A percentile compares a stretch with the other conserved stretches of the same genome.
Evolutionary conservation across 2,329 filamentous ascomycete genomes (phyloP).

Genomic region (Penicillium fuscoglaucum): DNA sequence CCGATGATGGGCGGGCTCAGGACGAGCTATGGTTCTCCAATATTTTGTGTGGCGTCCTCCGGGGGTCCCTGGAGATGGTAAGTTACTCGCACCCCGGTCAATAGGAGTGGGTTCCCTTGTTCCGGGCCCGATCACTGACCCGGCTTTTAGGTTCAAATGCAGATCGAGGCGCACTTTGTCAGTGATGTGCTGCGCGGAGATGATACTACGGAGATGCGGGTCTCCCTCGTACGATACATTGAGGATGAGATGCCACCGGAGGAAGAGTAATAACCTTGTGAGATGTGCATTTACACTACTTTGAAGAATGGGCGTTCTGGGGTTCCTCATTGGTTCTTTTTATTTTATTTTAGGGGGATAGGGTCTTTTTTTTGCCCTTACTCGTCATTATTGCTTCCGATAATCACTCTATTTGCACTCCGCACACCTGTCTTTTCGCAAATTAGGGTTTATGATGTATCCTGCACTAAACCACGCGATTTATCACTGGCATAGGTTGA

Average conservation of each 20-base stretch:
- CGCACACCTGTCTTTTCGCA: constrained; percentile 1
- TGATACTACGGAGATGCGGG: constrained; percentile 95
- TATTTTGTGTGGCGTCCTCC: constrained; percentile 87
- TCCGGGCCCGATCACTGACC: constrained; percentile 23
- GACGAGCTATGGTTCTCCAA: constrained; percentile 99
- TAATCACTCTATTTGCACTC: not conserved
- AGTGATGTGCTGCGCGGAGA: constrained; percentile 91
- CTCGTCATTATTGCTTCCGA: not conserved
- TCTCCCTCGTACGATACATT: constrained; percentile 88
- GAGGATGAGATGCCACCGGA: constrained; percentile 97
- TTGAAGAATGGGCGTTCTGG: constrained; percentile 9
- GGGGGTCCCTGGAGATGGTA: constrained; percentile 95
- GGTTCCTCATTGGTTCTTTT: not conserved
- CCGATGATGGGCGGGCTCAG: constrained; percentile 91
- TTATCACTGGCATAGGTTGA: constrained; percentile 18
- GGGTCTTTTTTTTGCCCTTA: not conserved
- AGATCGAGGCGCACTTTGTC: constrained; percentile 94
- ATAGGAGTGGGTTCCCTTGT: constrained; percentile 13
- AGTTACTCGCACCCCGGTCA: constrained; percentile 20
- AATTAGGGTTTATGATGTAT: constrained; percentile 29
- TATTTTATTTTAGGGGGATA: not conserved
- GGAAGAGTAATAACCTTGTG: constrained; percentile 69
- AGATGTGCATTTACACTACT: constrained; percentile 8
- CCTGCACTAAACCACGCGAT: constrained; percentile 22
- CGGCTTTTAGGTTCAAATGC: constrained; percentile 74